A percentile compares a stretch with the other conserved stretches of the same genome.
phyloP scores from a whole-genome alignment of 2,329 filamentous ascomycete species.

The Fusarium sp. region DNA sequence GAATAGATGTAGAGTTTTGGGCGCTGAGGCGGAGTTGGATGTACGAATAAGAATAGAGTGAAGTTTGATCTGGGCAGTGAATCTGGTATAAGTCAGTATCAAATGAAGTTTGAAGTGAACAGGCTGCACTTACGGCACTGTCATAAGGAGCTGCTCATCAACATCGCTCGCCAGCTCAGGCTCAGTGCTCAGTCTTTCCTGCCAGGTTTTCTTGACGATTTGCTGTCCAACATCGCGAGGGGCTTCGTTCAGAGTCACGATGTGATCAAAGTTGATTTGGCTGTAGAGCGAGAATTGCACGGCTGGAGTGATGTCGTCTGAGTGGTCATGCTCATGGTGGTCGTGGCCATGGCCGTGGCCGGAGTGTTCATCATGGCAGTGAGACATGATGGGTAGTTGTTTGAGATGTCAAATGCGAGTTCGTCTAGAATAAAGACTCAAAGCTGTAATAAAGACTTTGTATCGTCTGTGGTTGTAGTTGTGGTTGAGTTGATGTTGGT shows the following conservation, averaged over 20 bases:
- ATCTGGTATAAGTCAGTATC: conserved; percentile 62
- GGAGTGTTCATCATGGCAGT: conserved; percentile 64
- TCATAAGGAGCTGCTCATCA: conserved; percentile 94
- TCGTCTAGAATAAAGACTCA: neutral
- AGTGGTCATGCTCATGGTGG: conserved; percentile 81
- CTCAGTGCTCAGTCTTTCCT: conserved; percentile 74
- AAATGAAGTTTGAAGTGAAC: neutral
- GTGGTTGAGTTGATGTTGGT: conserved; percentile 27
- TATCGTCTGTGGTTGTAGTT: neutral
- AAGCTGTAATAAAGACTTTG: neutral
- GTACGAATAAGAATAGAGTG: conserved; percentile 90
- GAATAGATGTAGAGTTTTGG: conserved; percentile 86
- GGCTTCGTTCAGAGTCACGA: conserved; percentile 87
- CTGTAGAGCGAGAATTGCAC: conserved; percentile 91
- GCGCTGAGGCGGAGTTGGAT: conserved; percentile 75
- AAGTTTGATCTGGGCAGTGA: conserved; percentile 92
- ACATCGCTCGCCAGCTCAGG: conserved; percentile 87
- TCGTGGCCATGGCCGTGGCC: conserved; percentile 66
- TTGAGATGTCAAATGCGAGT: neutral
- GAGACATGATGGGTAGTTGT: conserved; percentile 50
- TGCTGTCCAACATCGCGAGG: conserved; percentile 73
- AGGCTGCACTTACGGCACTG: conserved; percentile 75
- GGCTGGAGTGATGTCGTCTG: conserved; percentile 90
- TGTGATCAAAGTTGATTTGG: conserved; percentile 88
- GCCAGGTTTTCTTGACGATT: conserved; percentile 92